A percentile compares a stretch with the other conserved stretches of the same genome.
These are phyloP conservation scores for Sarocladium strictum DNA, from an alignment of 2,329 filamentous ascomycete genomes.

Conservation along the genomic window DNA sequence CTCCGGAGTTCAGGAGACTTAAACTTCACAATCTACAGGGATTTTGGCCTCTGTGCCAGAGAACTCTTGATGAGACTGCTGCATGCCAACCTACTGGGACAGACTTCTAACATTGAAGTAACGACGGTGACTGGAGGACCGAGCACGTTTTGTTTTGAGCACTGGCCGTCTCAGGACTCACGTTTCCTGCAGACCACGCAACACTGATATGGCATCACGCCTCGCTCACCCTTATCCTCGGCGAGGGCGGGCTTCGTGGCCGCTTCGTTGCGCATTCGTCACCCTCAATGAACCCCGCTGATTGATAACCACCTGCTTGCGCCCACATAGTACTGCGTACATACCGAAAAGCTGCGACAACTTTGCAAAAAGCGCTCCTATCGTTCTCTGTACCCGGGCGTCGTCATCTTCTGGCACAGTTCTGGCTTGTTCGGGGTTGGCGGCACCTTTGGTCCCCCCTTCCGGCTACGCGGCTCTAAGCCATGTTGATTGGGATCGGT, in stretches of 20 bases:
- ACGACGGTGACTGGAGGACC: no score
- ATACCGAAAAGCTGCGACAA: background rate
- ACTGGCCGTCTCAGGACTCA: background rate
- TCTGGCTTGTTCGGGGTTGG: constrained; percentile 4
- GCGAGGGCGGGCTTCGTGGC: background rate
- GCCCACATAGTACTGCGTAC: background rate
- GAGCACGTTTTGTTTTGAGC: no score
- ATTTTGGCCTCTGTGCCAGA: background rate
- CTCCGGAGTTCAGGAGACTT: background rate
- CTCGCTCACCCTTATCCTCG: background rate
- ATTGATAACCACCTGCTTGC: background rate
- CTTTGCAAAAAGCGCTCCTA: background rate
- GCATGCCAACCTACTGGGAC: no score
- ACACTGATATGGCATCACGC: background rate
- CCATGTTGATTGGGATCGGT: background rate
- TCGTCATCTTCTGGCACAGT: constrained; percentile 4
- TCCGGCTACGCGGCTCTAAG: constrained; percentile 3
- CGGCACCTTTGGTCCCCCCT: constrained; percentile 2
- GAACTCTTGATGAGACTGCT: no score
- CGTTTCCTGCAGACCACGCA: background rate
- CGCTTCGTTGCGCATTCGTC: constrained; percentile 1
- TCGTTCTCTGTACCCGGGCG: constrained; percentile 6
- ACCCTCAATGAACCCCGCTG: background rate
- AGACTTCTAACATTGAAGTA: no score
- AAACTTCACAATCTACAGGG: background rate